Evolutionary conservation across 2,329 filamentous ascomycete species (phyloP), one percentile per base, ranked within the genome.

Genomic region (Neofusicoccum cordaticola): DNA sequence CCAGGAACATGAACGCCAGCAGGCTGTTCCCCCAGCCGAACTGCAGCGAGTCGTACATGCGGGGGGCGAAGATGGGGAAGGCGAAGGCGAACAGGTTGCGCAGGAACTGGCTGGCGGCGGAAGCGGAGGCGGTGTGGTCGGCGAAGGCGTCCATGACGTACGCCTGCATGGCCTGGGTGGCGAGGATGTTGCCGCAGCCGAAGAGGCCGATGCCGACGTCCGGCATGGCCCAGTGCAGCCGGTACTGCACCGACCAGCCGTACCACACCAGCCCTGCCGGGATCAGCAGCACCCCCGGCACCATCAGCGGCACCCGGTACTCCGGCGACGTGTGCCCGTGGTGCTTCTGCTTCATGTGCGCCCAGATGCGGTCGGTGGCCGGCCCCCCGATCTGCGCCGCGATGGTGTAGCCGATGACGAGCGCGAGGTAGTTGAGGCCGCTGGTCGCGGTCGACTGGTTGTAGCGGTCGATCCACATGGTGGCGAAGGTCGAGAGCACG

Each of bases 71-170:
- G 15, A 81, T 66, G 2, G 78, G 79, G 63, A 81, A 71, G 17
- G 44, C 60, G n/a, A 35, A 74, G 66, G 34, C 71, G 45, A 70
- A 64, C 1, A 70, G 22, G 37, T 69, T 69, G 2, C 68, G 65
- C 9, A 71, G 60, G 17, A 71, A 63, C 35, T 65, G 60, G 1
- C 67, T 65, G 84, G 87, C n/a, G 83, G 87, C 4, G 85, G 86
- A 1, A 0, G 69, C 68, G 8, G 83, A 86, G 0, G 88, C 88
- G 1, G 86, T 85, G 67, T 88, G 85, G 65, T 81, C 75, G 0
- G 81, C 79, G 69, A 83, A 88, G 2, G 82, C 80, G 62, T 90
- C 87, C 57, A 89, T 84, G 2, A 89, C 78, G 67, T 91, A 91
- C 11, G 84, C 84, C 52, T 83, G 80, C 2, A 83, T 71, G 0